These are phyloP conservation scores for Wilcoxina mikolae DNA, from an alignment of 495 filamentous ascomycete genomes.

Conservation along the genomic window DNA sequence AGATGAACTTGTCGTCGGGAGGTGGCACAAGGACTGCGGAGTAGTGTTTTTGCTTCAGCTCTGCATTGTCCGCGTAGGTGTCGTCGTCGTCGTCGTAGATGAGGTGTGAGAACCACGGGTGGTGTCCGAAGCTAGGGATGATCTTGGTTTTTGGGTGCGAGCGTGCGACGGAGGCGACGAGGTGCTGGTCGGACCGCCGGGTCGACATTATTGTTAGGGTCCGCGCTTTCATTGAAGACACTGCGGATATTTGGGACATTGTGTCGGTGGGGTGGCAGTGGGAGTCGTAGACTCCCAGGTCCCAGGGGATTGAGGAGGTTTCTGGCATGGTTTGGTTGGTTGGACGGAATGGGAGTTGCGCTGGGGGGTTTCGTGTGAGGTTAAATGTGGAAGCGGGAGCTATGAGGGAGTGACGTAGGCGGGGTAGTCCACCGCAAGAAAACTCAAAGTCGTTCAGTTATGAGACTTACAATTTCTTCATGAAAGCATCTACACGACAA, in stretches of 20 bases:
- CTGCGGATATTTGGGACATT: conserved; percentile 52
- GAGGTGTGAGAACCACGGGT: conserved; percentile 95
- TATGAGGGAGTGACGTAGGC: no score
- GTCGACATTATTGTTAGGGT: conserved; percentile 82
- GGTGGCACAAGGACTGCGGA: conserved; percentile 46
- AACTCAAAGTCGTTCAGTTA: no score
- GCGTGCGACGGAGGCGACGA: conserved; percentile 58
- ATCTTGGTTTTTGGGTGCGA: conserved; percentile 29
- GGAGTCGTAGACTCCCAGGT: conserved; percentile 71
- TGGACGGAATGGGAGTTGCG: not conserved
- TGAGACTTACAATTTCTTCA: no score
- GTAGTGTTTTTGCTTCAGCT: conserved; percentile 57
- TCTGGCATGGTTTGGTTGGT: not conserved
- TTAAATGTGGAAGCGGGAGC: no score
- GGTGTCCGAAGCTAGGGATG: conserved; percentile 89
- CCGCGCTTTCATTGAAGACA: conserved; percentile 61
- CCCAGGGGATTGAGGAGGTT: conserved; percentile 51
- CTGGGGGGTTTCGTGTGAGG: not conserved
- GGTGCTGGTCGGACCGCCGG: conserved; percentile 66
- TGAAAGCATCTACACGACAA: no score
- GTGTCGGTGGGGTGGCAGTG: conserved; percentile 99
- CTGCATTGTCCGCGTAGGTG: conserved; percentile 22
- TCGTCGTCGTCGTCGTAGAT: conserved; percentile 53
- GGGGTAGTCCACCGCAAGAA: no score
- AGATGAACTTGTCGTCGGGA: conserved; percentile 50